Conservation (phyloP, 2,329 filamentous ascomycete genomes). For the Claviceps lovelessii region DNA sequence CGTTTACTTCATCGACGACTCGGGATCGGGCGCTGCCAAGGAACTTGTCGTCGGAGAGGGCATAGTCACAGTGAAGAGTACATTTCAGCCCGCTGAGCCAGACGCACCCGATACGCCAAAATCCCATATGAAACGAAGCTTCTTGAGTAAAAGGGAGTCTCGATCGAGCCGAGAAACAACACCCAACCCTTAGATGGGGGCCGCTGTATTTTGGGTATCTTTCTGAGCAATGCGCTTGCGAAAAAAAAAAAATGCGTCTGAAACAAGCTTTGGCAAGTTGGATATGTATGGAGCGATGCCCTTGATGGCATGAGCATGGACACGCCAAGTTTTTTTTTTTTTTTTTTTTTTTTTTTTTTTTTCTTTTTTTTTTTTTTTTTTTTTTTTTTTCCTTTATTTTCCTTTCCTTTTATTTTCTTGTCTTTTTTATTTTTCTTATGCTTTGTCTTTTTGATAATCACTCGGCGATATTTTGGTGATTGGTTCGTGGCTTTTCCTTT, state of each 20-base stretch:
- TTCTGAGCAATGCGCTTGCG: neutral
- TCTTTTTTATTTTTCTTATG: neutral
- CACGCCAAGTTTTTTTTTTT: no score
- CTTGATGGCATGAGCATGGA: neutral
- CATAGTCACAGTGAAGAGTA: conserved; percentile 57
- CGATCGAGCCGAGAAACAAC: conserved; percentile 30
- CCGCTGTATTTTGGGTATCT: conserved; percentile 6
- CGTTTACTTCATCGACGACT: conserved; percentile 84
- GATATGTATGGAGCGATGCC: neutral
- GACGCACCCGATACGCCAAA: conserved; percentile 32
- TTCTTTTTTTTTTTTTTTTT: neutral
- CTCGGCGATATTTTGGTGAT: neutral
- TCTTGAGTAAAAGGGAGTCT: conserved; percentile 38
- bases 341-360: neutral
- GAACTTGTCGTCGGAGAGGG: conserved; percentile 60
- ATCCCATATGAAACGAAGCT: conserved; percentile 34
- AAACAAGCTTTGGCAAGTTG: neutral
- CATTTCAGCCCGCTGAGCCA: conserved; percentile 44
- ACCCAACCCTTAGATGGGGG: conserved; percentile 19
- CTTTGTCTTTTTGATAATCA: neutral
- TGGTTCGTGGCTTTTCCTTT: neutral
- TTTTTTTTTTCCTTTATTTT: no score
- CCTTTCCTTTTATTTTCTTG: neutral
- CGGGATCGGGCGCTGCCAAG: conserved; percentile 53
- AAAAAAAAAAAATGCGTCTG: neutral